Conservation (phyloP, 2,329 filamentous ascomycete species). For the Stachybotrys chartarum region DNA sequence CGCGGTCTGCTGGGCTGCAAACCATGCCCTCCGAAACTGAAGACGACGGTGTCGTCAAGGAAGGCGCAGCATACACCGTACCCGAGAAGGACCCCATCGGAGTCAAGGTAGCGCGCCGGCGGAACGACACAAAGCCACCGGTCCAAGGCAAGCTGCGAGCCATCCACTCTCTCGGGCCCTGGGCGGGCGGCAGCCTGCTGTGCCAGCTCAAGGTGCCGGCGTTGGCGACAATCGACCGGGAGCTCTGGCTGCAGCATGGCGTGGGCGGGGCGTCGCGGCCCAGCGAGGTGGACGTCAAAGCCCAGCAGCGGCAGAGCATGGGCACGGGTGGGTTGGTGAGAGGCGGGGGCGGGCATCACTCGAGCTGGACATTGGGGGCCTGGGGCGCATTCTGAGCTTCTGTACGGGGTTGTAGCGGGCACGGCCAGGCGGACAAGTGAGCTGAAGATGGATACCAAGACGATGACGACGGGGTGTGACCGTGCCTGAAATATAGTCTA, state of each 20-base stretch:
- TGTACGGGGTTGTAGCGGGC: background rate
- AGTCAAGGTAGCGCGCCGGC: constrained; percentile 26
- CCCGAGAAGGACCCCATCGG: constrained; percentile 24
- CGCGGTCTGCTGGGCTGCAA: constrained; percentile 9
- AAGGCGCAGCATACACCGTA: constrained; percentile 14
- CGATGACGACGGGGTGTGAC: background rate
- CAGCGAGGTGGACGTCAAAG: constrained; percentile 51
- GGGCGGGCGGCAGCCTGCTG: constrained; percentile 66
- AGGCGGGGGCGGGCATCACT: constrained; percentile 28
- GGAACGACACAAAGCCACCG: constrained; percentile 25
- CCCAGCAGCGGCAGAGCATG: constrained; percentile 57
- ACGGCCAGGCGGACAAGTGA: background rate
- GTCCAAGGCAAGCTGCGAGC: constrained; percentile 56
- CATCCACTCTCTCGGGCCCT: constrained; percentile 63
- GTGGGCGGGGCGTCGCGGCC: constrained; percentile 52
- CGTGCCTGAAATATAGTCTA: background rate
- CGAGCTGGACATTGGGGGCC: constrained; percentile 54
- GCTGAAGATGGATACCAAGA: background rate
- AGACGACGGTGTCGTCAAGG: constrained; percentile 9
- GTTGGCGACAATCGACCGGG: constrained; percentile 63
- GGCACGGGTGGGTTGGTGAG: constrained; percentile 43
- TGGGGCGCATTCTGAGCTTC: constrained; percentile 36
- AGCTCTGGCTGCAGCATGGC: constrained; percentile 64
- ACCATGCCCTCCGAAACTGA: constrained; percentile 13
- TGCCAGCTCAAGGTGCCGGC: constrained; percentile 62